Evolutionary conservation across 345 rosid species (phyloP).

Genomic region (Euphorbia peplus): DNA sequence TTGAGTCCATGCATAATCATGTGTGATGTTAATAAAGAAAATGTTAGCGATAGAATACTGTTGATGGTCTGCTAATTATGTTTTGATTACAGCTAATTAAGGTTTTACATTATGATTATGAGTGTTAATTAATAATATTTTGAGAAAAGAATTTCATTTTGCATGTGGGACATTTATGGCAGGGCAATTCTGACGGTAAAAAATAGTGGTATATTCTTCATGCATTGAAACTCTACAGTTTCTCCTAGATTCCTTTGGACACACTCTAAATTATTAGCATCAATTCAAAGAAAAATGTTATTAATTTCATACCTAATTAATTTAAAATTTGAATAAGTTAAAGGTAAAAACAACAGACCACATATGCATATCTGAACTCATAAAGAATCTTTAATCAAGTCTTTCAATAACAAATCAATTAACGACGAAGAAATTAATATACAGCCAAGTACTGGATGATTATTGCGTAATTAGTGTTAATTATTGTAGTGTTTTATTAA

Average conservation of each 20-base stretch:
- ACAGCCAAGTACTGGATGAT: no score
- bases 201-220: not conserved
- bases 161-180: conserved; percentile 31
- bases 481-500: no score
- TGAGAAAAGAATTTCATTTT: not conserved
- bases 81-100: conserved; percentile 30
- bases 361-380: not conserved
- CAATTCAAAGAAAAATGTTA: not conserved
- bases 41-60: conserved; percentile 14
- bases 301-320: not conserved
- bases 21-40: conserved; percentile 10
- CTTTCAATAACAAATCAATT: not conserved
- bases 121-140: not conserved
- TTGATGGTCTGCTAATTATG: conserved; percentile 4
- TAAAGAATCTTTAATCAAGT: not conserved
- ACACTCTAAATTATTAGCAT: conserved; percentile 1
- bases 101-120: conserved; percentile 6
- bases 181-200: conserved; percentile 12
- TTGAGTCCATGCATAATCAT: conserved; percentile 15
- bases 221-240: conserved; percentile 14
- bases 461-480: no score
- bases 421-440: no score
- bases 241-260: conserved; percentile 14
- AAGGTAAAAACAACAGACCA: conserved; percentile 7
- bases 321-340: conserved; percentile 2